A percentile compares a stretch with the other conserved stretches of the same genome.
Conservation (phyloP, 2,329 filamentous ascomycete species). For the Cercospora sesami region DNA sequence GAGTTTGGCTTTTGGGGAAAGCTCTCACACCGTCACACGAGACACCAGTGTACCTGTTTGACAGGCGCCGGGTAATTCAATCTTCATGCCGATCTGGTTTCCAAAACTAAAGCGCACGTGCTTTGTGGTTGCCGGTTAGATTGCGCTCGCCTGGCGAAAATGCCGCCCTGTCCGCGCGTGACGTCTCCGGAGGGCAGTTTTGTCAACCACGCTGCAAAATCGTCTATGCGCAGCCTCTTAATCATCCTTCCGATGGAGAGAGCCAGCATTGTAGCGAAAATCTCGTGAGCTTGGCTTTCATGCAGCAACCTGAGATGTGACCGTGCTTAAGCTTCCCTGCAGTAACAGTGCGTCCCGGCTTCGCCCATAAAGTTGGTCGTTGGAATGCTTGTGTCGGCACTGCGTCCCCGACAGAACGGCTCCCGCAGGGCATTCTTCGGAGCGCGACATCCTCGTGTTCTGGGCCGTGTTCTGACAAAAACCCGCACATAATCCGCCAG, state of each 20-base stretch:
- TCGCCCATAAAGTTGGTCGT: conserved; percentile 15
- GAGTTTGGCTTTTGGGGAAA: not conserved
- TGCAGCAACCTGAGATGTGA: not conserved
- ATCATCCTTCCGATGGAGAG: not conserved
- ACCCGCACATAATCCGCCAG: conserved; percentile 12
- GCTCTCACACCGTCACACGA: not conserved
- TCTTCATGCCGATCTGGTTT: not conserved
- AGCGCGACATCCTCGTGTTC: conserved; percentile 8
- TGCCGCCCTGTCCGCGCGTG: not conserved
- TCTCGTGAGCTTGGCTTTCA: not conserved
- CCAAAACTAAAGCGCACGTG: conserved; percentile 7
- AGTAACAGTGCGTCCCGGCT: conserved; percentile 1
- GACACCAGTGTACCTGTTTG: conserved; percentile 1
- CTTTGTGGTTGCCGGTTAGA: conserved; percentile 9
- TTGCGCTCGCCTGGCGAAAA: not conserved
- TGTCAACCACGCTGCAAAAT: not conserved
- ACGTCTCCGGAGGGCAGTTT: not conserved
- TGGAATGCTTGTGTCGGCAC: conserved; percentile 14
- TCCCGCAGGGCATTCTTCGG: conserved; percentile 11
- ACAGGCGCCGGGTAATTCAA: conserved; percentile 8
- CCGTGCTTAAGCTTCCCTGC: conserved; percentile 10
- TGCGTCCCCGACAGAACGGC: conserved; percentile 11
- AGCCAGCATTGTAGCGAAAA: not conserved
- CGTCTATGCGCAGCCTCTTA: not conserved
- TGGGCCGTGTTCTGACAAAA: not conserved